Base-by-base conservation (phyloP, 2,329 filamentous ascomycete genomes). In the Botryotinia calthae region DNA sequence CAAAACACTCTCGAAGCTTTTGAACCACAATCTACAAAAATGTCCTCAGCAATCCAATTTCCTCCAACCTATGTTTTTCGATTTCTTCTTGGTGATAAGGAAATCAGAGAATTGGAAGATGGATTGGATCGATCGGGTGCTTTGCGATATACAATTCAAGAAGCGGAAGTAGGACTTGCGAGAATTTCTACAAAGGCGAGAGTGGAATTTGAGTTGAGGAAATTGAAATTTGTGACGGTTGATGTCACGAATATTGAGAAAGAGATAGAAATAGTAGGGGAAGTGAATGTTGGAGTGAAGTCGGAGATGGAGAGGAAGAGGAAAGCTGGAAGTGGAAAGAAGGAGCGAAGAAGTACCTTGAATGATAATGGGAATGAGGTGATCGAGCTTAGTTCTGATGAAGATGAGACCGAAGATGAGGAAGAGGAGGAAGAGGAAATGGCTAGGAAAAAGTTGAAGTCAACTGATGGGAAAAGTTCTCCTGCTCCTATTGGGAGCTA, bases 161-260 rank as follows among this genome's bases (percentile, higher is more conserved):
- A 95, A 81, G 94, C 94, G 0, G 85, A 87, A 7, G 81, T 98
- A 4, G 85, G 97, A 2, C 81, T 98, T 44, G 94, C 92, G 2
- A 93, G 90, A 76, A 86, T 97, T 48, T 85, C 86, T 0, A 90
- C 88, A 72, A 90, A 88, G 76, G 87, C 89, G 77, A 87, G 95
- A 28, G 93, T 93, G 0, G 34, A 72, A 54, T 70, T 70, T 20
- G 71, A 73, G 22, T 37, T 73, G 40, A 70, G 59, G 40, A 70
- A 44, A 37, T 28, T 61, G 37, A 70, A 70, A 25, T 46, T 70
- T 22, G 37, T 25, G 16, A 70, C 67, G n/a, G 22, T 68, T n/a
- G 62, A 68, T 48, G 70, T 59, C 22, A 34, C 63, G 28, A 25
- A 34, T n/a, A 2, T 31, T 42, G 56, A 46, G 12, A 14, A 37